Percentiles rank a stretch among this genome's conserved stretches.
phyloP scores from a whole-genome alignment of 192 early-diverging fungal species.

The Kappamyces sp. region DNA sequence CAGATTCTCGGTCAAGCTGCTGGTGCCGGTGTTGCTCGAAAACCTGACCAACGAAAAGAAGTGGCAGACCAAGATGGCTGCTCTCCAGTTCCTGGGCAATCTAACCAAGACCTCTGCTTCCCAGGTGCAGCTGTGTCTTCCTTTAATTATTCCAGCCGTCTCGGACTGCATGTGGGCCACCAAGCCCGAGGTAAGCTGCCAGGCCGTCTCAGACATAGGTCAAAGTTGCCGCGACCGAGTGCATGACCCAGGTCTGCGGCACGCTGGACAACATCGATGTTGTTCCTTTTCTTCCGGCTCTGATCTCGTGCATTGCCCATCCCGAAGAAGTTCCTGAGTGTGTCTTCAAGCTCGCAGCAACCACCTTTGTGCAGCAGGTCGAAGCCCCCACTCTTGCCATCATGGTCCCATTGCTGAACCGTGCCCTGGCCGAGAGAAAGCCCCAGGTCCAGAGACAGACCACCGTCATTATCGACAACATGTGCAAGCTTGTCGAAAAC shows the following conservation, averaged over 20 bases:
- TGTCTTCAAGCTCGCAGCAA: constrained; percentile 72
- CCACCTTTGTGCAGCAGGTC: constrained; percentile 70
- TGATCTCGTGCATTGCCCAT: constrained; percentile 67
- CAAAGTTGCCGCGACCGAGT: constrained; percentile 53
- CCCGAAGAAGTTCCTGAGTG: constrained; percentile 74
- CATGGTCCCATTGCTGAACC: constrained; percentile 69
- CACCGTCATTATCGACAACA: constrained; percentile 83
- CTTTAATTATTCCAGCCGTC: constrained; percentile 64
- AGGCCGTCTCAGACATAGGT: constrained; percentile 42
- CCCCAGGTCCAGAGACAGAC: constrained; percentile 67
- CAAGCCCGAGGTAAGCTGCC: constrained; percentile 58
- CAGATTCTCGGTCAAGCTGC: constrained; percentile 34
- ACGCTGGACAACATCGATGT: constrained; percentile 76
- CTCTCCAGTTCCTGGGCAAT: constrained; percentile 38
- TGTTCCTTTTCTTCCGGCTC: constrained; percentile 65
- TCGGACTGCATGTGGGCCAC: constrained; percentile 78
- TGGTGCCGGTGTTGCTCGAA: constrained; percentile 61
- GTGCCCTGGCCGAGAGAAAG: constrained; percentile 63
- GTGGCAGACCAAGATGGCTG: constrained; percentile 64
- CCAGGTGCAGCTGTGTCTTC: constrained; percentile 41
- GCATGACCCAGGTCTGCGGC: constrained; percentile 63
- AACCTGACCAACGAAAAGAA: constrained; percentile 70
- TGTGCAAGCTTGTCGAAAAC: constrained; percentile 84
- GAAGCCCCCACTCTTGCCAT: constrained; percentile 72
- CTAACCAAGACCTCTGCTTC: constrained; percentile 41